Base-by-base conservation (phyloP, 2,329 filamentous ascomycete genomes). In the Chalaropsis ovoidea region DNA sequence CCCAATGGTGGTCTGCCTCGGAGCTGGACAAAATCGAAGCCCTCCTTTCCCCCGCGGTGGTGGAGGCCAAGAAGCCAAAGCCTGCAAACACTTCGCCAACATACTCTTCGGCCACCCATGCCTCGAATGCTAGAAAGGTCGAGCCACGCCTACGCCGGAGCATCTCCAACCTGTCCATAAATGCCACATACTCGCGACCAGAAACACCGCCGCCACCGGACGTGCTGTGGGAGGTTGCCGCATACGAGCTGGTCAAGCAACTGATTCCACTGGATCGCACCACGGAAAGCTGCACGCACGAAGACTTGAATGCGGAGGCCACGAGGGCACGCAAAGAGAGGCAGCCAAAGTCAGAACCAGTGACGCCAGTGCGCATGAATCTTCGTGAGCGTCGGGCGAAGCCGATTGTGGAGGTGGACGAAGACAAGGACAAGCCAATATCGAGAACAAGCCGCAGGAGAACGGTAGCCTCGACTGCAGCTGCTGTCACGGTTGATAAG, bases 91-190 rank as follows among this genome's bases (percentile, higher is more conserved):
- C 45, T 1, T 74, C 80, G 8, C 86, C 89, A 1, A 92, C 89
- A 1, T 96, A 92, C 75, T 90, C 85, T 1, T 90, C 91, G 1
- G 90, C 92, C 0, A 97, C 93, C 0, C 88, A 93, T 68, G 89
- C 93, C 0, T 97, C 90, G 52, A 85, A 86, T 1, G 90, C 90
- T 27, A 95, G 90, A 74, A 86, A 90, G 11, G 80, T 88, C 0
- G 82, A 88, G 58, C 82, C 86, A 1, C 87, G 84, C 68, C 78
- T 88, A 69, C 81, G 84, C 52, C 81, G 86, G 35, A 88, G 80
- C 69, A 74, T 85, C 35, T 87, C 86, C 10, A 65, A 67, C n/a
- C 1, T 61, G 60, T 68, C 63, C 10, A 65, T 68, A n/a, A 72
- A 72, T 69, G 73, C 74, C 62, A 73, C 78, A 27, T 75, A 77